These are phyloP conservation scores for Casaregolazyma lundiana DNA, from an alignment of 1,139 yeast genomes.

Conservation along the genomic window DNA sequence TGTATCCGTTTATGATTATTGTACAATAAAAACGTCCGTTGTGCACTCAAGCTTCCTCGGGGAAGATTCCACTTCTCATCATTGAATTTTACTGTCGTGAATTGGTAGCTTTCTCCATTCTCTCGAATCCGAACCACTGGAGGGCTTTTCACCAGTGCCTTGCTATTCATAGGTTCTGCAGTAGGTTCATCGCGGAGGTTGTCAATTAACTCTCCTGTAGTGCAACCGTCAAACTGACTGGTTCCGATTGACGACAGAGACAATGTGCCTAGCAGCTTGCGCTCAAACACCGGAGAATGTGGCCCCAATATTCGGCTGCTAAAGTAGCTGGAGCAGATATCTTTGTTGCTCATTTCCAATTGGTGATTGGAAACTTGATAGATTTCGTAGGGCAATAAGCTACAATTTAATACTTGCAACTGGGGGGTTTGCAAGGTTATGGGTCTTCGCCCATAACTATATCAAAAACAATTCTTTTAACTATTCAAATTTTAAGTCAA, in stretches of 20 bases:
- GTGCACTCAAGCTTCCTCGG: constrained; percentile 12
- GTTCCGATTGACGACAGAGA: not conserved
- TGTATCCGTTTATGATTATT: constrained; percentile 7
- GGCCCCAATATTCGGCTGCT: not conserved
- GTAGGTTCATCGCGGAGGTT: no score
- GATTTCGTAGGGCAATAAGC: not conserved
- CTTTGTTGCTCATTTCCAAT: not conserved
- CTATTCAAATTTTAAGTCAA: not conserved
- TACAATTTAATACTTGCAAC: no score
- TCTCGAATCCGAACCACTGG: no score
- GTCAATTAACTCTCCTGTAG: not conserved
- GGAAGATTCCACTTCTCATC: not conserved
- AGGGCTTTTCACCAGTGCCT: no score
- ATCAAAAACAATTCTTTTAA: not conserved
- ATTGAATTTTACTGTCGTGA: not conserved
- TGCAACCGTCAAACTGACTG: not conserved
- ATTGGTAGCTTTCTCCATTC: not conserved
- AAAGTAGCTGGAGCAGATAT: not conserved
- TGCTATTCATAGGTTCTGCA: no score
- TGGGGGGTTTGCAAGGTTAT: no score
- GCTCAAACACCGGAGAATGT: not conserved
- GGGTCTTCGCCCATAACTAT: not conserved
- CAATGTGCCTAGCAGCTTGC: not conserved
- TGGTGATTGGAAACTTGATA: not conserved
- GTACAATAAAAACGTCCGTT: constrained; percentile 5